These are phyloP conservation scores for Lactuca sativa DNA, from an alignment of 129 eudicot species.

Conservation along the genomic window DNA sequence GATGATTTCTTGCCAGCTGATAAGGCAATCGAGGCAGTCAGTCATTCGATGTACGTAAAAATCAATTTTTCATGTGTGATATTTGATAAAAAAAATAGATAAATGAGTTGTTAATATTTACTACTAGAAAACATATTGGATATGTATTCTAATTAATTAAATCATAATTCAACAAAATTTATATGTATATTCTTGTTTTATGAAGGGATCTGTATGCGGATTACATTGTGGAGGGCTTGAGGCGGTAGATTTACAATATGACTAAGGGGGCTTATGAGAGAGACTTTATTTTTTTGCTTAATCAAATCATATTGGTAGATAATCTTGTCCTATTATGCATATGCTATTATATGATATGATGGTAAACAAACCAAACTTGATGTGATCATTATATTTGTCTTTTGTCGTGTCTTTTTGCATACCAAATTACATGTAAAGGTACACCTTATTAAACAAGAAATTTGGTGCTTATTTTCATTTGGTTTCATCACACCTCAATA, in stretches of 20 bases:
- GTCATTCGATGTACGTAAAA: slow-evolving; percentile 73
- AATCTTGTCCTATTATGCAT: neutral
- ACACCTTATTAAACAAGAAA: slow-evolving; percentile 14
- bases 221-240: slow-evolving; percentile 74
- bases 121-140: too few relatives aligned
- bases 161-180: too few relatives aligned
- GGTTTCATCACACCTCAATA: neutral
- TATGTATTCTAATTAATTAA: too few relatives aligned
- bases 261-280: neutral
- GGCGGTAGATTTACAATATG: slow-evolving; percentile 45
- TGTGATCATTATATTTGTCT: neutral
- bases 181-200: neutral
- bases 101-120: too few relatives aligned
- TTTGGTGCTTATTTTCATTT: slow-evolving; percentile 4
- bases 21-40: slow-evolving; percentile 71
- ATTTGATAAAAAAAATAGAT: too few relatives aligned
- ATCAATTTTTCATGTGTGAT: neutral
- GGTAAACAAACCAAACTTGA: neutral
- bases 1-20: slow-evolving; percentile 76
- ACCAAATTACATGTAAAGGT: slow-evolving; percentile 22
- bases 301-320: too few relatives aligned
- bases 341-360: neutral
- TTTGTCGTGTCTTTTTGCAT: slow-evolving; percentile 6
- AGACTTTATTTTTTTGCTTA: too few relatives aligned
- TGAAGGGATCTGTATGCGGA: slow-evolving; percentile 89